These are phyloP conservation scores for Kuraishia cidri DNA, from an alignment of 805 yeast genomes.

Conservation along the genomic window DNA sequence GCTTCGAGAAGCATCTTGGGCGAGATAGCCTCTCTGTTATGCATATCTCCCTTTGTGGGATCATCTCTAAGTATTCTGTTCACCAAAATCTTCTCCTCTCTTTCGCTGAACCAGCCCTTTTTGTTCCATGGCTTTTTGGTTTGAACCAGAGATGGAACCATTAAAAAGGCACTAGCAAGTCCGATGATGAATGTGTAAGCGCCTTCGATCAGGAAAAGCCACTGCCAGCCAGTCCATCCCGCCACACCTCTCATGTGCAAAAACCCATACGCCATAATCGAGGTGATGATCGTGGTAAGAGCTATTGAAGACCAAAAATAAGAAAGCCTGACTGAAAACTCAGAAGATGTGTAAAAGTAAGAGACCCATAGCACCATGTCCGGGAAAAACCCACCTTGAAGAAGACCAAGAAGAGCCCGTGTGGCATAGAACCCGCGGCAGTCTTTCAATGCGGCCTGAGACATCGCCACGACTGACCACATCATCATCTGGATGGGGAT, in stretches of 20 bases:
- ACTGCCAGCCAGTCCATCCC: slow-evolving; percentile 47
- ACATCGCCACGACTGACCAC: slow-evolving; percentile 20
- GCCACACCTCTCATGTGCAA: slow-evolving; percentile 42
- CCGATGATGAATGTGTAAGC: slow-evolving; percentile 46
- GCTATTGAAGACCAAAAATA: slow-evolving; percentile 33
- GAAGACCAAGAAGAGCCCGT: slow-evolving; percentile 18
- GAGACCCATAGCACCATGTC: slow-evolving; percentile 23
- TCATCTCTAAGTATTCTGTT: slow-evolving; percentile 55
- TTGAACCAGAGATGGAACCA: slow-evolving; percentile 23
- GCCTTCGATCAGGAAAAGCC: slow-evolving; percentile 61
- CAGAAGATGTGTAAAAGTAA: slow-evolving; percentile 24
- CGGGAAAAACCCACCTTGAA: slow-evolving; percentile 22
- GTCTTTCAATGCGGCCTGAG: slow-evolving; percentile 15
- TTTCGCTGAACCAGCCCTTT: slow-evolving; percentile 34
- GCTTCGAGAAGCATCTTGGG: slow-evolving; percentile 28
- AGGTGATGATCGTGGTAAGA: slow-evolving; percentile 27
- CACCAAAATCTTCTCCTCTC: slow-evolving; percentile 49
- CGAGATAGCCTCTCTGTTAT: slow-evolving; percentile 46
- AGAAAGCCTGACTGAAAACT: slow-evolving; percentile 41
- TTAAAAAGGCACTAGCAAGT: slow-evolving; percentile 16
- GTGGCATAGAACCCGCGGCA: slow-evolving; percentile 16
- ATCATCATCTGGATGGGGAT: slow-evolving; percentile 30
- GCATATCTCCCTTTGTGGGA: slow-evolving; percentile 57
- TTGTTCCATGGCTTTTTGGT: slow-evolving; percentile 16
- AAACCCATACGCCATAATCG: slow-evolving; percentile 25